Base-by-base conservation (phyloP, 352 stramenopile genomes). In the Globisporangium okanoganense region DNA sequence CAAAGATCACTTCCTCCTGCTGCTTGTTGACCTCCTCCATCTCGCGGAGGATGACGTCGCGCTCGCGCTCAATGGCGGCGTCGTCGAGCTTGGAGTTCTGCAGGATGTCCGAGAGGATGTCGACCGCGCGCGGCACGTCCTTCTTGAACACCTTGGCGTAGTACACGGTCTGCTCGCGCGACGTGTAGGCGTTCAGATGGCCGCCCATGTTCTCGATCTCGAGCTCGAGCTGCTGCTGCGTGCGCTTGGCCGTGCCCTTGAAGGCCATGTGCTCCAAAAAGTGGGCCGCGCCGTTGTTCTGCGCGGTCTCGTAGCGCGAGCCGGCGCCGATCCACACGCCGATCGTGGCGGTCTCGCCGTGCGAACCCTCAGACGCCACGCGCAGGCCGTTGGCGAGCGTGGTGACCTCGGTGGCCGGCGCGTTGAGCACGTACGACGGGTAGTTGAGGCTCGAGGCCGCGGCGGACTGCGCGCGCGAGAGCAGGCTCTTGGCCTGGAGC, bases 211-310 rank as follows among this genome's bases (percentile, higher is more conserved):
- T 99, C 87, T 99, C 98, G 69, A 99, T 99, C 78, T 99, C 94
- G 49, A 99, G 83, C 83, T 99, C 98, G n/a, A 99, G 86, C 72
- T 98, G 82, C 72, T 98, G 92, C 82, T 99, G 97, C 48, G 92
- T 99, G 61, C 98, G 85, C 67, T 96, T 97, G 35, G 73, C 73
- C 36, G 98, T 99, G 69, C 98, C 98, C 82, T 99, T 99, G 86
- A 99, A 99, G 48, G 97, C 94, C 96, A 99, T 99, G 86, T 99
- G 98, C 87, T 99, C 98, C 57, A 99, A 65, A 72, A 99, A 99
- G 80, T 99, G 98, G 16, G 97, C 97, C 6, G 97, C 95, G 59
- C 98, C 98, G 73, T 99, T 99, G 85, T 99, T 99, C 66, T 95
- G 71, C 20, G 80, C 84, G 2, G 96, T 99, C 89, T 99, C 98